Base-by-base conservation (phyloP, 2,329 filamentous ascomycete genomes). In the Alternaria sp. region DNA sequence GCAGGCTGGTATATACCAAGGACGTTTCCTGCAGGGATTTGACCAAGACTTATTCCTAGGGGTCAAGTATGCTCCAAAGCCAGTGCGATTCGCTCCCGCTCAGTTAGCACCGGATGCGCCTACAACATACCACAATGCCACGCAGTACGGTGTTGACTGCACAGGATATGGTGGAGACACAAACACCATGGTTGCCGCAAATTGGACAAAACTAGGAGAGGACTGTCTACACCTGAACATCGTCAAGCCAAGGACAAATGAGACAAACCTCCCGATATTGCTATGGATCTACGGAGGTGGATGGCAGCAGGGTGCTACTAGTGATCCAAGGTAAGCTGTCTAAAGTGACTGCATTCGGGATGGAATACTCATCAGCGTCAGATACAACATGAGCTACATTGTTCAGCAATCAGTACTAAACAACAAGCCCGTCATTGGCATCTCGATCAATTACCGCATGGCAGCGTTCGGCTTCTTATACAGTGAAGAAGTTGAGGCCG, bases 381-480 rank as follows among this genome's bases (percentile, higher is more conserved):
- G 74, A 15, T 77, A 77, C 44, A 77, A 77, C 30, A 69, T 77
- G 69, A 73, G 71, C 47, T 78, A 74, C 41, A 70, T 78, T 15
- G 73, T 78, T 6, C 51, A 73, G 37, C 70, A 77, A 54, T 78
- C 76, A 1, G 70, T 74, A 3, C 47, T 71, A 6, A 78, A 76
- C 44, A 58, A 73, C 4, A 75, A 75, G 30, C 75, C 75, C 6
- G 60, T 77, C 15, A 78, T 78, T 21, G 74, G 75, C 2, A 70
- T 77, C 14, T 75, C 83, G 0, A 79, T 86, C 15, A 85, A 84
- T 12, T 86, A 86, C 57, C 81, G 80, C 18, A 76, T 85, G 59
- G 84, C 84, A 26, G 71, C 84, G 0, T 85, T 86, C 44, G 84
- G 84, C 0, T 86, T 86, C 64, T 70, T 86, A 4, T 81, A 82